Evolutionary conservation across 2,329 filamentous ascomycete genomes (phyloP).

Genomic region (Ophiocordyceps camponoti-floridani): DNA sequence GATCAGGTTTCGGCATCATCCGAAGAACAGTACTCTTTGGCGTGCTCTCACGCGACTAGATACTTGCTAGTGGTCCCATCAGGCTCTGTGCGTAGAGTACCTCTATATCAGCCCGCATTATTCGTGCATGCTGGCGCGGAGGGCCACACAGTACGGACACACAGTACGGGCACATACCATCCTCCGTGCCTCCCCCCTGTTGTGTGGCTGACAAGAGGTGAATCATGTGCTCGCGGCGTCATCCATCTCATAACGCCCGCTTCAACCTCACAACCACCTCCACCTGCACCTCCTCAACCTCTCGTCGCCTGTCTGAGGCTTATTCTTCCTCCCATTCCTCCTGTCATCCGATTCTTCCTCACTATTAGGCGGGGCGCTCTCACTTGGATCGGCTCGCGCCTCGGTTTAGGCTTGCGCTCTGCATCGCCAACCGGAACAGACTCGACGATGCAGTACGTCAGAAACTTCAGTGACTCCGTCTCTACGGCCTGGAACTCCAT

Average conservation of each 20-base stretch:
- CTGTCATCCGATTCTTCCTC: background rate
- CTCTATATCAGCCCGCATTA: background rate
- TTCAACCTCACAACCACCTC: background rate
- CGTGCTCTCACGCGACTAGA: background rate
- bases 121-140: background rate
- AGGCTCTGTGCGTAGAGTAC: background rate
- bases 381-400: background rate
- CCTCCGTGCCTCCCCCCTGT: background rate
- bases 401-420: no score
- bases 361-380: background rate
- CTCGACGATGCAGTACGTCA: conserved; percentile 86
- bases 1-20: background rate
- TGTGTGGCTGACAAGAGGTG: background rate
- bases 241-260: background rate
- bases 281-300: background rate
- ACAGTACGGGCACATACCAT: background rate
- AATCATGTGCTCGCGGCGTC: background rate
- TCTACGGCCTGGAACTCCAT: conserved; percentile 99
- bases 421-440: background rate
- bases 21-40: background rate
- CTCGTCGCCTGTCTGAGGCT: background rate
- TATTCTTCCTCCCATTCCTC: background rate
- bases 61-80: background rate
- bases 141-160: background rate
- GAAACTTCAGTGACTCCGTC: conserved; percentile 85